Evolutionary conservation across 441 rosid genomes (phyloP).

Genomic region (Erodium moschatum): DNA sequence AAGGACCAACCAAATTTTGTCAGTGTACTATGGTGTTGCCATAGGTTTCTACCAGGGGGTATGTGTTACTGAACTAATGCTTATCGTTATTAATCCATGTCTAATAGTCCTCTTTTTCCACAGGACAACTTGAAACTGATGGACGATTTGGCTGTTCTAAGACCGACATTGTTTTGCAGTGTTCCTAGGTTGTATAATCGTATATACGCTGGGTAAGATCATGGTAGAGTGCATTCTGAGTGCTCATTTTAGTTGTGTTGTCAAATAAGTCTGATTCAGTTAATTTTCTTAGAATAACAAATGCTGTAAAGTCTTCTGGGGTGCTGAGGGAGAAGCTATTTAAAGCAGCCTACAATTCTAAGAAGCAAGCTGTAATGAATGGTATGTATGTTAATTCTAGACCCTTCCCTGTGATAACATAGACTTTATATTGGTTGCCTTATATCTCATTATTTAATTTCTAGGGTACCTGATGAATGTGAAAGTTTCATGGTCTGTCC

Average conservation of each 20-base stretch:
- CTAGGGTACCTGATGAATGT: neutral
- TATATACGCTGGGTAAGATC: conserved; percentile 71
- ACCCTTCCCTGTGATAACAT: neutral
- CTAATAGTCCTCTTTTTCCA: conserved; percentile 19
- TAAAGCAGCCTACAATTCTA: conserved; percentile 89
- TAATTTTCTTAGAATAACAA: conserved; percentile 51
- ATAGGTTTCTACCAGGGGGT: conserved; percentile 99
- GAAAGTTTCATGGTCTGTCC: conserved; percentile 6
- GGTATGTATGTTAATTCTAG: conserved; percentile 37
- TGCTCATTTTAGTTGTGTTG: conserved; percentile 11
- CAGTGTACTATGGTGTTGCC: conserved; percentile 65
- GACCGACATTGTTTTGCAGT: conserved; percentile 89
- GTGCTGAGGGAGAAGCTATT: conserved; percentile 70
- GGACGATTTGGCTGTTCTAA: conserved; percentile 84
- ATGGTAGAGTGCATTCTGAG: conserved; percentile 19
- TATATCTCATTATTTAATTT: neutral
- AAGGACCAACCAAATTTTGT: conserved; percentile 61
- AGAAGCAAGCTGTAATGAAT: conserved; percentile 79
- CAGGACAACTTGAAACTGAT: conserved; percentile 87
- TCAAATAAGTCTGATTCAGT: conserved; percentile 14
- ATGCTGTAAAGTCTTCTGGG: conserved; percentile 84
- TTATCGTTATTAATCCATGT: neutral
- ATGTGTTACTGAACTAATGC: conserved; percentile 20
- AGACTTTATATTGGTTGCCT: neutral
- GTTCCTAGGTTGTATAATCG: conserved; percentile 93